These are phyloP conservation scores for Rubia balearica DNA, from an alignment of 305 asterid species.

Conservation along the genomic window DNA sequence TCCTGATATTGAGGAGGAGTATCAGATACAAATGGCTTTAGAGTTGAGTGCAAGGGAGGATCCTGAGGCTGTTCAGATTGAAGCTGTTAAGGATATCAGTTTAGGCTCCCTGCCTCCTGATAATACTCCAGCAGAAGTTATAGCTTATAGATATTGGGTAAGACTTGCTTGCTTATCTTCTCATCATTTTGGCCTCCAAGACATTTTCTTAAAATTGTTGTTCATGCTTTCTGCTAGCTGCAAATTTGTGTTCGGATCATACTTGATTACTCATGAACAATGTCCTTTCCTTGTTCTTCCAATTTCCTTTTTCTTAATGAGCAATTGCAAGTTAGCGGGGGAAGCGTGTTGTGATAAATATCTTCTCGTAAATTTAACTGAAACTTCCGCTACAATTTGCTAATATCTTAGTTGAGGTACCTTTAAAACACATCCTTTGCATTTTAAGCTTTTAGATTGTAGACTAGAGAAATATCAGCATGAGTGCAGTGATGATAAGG, in stretches of 20 bases:
- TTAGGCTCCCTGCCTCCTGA: conserved; percentile 67
- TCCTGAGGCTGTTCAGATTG: conserved; percentile 98
- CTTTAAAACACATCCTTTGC: conserved; percentile 4
- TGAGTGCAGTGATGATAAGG: background rate
- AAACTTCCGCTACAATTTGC: background rate
- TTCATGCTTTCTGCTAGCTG: background rate
- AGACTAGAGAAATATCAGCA: background rate
- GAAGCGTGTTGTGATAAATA: background rate
- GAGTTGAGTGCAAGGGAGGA: conserved; percentile 96
- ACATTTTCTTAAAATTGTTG: background rate
- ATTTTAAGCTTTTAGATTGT: background rate
- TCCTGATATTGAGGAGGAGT: conserved; percentile 84
- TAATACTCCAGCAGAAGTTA: conserved; percentile 77
- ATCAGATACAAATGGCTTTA: conserved; percentile 84
- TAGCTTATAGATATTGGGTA: conserved; percentile 92
- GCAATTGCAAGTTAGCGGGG: background rate
- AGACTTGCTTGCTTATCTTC: conserved; percentile 14
- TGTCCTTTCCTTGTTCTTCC: background rate
- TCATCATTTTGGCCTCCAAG: conserved; percentile 1
- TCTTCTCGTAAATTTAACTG: background rate
- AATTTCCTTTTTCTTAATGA: background rate
- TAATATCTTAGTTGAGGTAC: background rate
- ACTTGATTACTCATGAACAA: background rate
- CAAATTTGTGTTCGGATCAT: background rate
- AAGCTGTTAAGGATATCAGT: conserved; percentile 97